Percentiles rank a stretch among this genome's conserved stretches.
Evolutionary conservation across 2,329 filamentous ascomycete species (phyloP).

Genomic region (Cladophialophora bantiana): DNA sequence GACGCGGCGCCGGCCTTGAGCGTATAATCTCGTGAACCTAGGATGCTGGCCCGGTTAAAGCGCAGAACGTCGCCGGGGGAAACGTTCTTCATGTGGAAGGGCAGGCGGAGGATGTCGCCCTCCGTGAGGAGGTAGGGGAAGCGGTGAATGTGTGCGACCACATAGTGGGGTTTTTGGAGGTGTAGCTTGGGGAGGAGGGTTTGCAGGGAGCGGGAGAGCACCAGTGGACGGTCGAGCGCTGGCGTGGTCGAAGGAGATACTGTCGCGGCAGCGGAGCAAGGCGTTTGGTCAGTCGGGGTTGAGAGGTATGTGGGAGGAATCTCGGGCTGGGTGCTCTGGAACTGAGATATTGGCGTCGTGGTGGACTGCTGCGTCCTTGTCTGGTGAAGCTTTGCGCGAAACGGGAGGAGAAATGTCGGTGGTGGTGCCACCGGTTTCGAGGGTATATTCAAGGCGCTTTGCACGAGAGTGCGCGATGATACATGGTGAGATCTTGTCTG

Average conservation of each 20-base stretch:
- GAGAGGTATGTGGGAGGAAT: slow-evolving; percentile 44
- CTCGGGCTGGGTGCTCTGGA: slow-evolving; percentile 43
- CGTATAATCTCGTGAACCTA: slow-evolving; percentile 91
- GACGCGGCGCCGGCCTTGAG: slow-evolving; percentile 71
- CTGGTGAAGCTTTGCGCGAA: slow-evolving; percentile 53
- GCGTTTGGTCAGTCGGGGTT: slow-evolving; percentile 26
- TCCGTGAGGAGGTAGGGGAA: slow-evolving; percentile 60
- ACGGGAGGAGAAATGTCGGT: slow-evolving; percentile 41
- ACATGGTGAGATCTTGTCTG: slow-evolving; percentile 32
- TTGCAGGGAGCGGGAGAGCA: slow-evolving; percentile 52
- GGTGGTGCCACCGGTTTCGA: slow-evolving; percentile 23
- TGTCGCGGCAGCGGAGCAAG: slow-evolving; percentile 30
- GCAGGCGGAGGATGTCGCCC: slow-evolving; percentile 77
- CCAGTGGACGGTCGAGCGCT: slow-evolving; percentile 44
- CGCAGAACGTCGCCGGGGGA: slow-evolving; percentile 83
- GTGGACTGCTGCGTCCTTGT: slow-evolving; percentile 33
- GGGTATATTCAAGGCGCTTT: slow-evolving; percentile 32
- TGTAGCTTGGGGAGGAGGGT: slow-evolving; percentile 53
- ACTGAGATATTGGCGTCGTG: slow-evolving; percentile 37
- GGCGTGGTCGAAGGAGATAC: slow-evolving; percentile 38
- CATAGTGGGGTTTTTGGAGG: slow-evolving; percentile 56
- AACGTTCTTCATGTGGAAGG: slow-evolving; percentile 79
- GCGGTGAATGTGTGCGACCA: slow-evolving; percentile 56
- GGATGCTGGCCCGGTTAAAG: slow-evolving; percentile 79
- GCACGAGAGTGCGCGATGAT: slow-evolving; percentile 30